Evolutionary conservation across 768 basidiomycete species (phyloP).

Genomic region (Suillus sp.): DNA sequence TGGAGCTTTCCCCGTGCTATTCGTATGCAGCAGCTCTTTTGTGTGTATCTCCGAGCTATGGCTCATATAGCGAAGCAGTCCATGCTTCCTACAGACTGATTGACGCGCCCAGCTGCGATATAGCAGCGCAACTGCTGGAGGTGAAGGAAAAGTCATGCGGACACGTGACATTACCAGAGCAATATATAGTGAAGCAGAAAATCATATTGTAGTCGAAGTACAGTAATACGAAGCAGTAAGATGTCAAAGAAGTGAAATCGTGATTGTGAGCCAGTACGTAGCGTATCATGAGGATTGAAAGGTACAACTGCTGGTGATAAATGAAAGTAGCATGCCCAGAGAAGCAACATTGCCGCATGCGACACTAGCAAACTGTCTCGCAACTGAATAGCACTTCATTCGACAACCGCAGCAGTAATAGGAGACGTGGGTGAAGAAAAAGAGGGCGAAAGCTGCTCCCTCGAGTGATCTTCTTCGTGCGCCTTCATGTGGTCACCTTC

Average conservation of each 20-base stretch:
- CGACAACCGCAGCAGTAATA: slow-evolving; percentile 13
- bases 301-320: slow-evolving; percentile 12
- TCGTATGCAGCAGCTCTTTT: not conserved
- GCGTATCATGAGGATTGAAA: slow-evolving; percentile 33
- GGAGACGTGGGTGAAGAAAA: slow-evolving; percentile 18
- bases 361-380: slow-evolving; percentile 11
- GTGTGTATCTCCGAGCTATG: slow-evolving; percentile 27
- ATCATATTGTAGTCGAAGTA: slow-evolving; percentile 5
- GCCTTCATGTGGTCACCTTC: slow-evolving; percentile 34
- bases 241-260: slow-evolving; percentile 15
- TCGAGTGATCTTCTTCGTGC: slow-evolving; percentile 25
- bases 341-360: slow-evolving; percentile 13
- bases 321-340: slow-evolving; percentile 15
- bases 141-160: slow-evolving; percentile 29
- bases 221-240: slow-evolving; percentile 11
- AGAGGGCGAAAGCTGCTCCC: slow-evolving; percentile 19
- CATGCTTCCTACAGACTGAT: slow-evolving; percentile 26
- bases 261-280: slow-evolving; percentile 12
- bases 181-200: not conserved
- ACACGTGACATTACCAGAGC: slow-evolving; percentile 20
- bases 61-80: slow-evolving; percentile 29
- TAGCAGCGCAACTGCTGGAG: slow-evolving; percentile 8
- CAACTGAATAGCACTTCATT: slow-evolving; percentile 16
- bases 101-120: slow-evolving; percentile 13
- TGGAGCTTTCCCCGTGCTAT: slow-evolving; percentile 11